Evolutionary conservation across 2,329 filamentous ascomycete species (phyloP), one percentile per base, ranked within the genome.

Genomic region (Pyrenophora tritici-repentis): DNA sequence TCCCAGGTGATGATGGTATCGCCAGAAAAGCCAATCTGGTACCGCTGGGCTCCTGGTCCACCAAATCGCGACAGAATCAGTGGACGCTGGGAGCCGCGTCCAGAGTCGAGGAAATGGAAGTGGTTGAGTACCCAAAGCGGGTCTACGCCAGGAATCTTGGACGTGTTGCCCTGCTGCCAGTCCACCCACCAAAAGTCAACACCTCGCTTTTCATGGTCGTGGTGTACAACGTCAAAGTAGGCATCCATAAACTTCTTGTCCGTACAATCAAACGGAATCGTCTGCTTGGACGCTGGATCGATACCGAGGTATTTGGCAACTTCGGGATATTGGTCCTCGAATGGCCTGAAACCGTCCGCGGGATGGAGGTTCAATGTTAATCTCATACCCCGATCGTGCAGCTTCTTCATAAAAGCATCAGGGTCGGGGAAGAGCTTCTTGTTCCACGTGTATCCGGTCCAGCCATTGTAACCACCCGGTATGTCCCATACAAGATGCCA

Each of bases 121-220:
- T 87, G 85, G 59, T 87, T 87, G 16, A 87, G 75, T 18, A 86
- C 71, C 84, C 85, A 87, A 0, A 87, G 72, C 0, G 85, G 85
- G 64, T 87, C 85, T 2, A 87, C 73, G 1, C 83, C 83, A 0
- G 78, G 79, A 5, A 86, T 76, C 29, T 77, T 76, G 1, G 83
- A 83, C 48, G 77, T 73, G 2, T 75, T 71, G 1, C 85, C 85
- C 65, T 87, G 85, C 66, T 87, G 85, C 84, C 84, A 87, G 64
- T 87, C 85, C 22, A 86, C 77, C 85, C 85, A 87, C 83, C 83
- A 86, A 49, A 87, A 86, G 61, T 87, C 84, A 17, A 79, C 76
- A 1, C 81, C 84, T 7, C 82, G 73, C 1, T 79, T 73, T 54
- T 87, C 84, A 22, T 86, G 73, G 12, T 76, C 71, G 10, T 79